Evolutionary conservation across 768 basidiomycete genomes (phyloP), one percentile per base, ranked within the genome.

Genomic region (Exidia glandulosa): DNA sequence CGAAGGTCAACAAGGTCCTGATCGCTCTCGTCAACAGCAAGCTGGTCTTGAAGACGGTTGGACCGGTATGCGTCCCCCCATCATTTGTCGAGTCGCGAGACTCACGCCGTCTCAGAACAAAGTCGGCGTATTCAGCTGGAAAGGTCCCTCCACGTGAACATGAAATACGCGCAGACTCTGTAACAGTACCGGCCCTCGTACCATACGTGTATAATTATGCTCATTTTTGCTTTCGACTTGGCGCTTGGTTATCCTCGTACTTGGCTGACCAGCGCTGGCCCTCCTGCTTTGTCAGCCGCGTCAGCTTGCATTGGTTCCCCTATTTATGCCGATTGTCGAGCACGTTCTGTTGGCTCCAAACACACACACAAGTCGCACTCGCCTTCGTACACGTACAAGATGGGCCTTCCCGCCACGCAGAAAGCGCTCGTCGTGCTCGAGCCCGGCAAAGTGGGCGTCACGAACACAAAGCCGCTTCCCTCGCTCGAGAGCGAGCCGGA

Each of bases 11-110:
- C 71, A 94, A 92, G 70, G 95, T 92, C 65, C 77, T 97, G 36
- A 92, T 97, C 57, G 90, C 92, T 2, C 76, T 97, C 6, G 92
- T 94, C 3, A 87, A 87, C 67, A 80, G 90, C 56, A 95, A 94
- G 68, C 79, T 90, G 23, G 88, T 93, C 1, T 77, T 75, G 59
- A 94, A 94, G 71, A 84, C 88, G 47, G 88, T 77, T 56, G 75
- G 74, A 56, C 80, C 83, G 2, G 85, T 85, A 60, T 56, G 82
- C 31, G 9, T 5, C 19, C 19, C 6, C 19, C 41, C 7, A 6
- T 45, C 58, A 19, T 45, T 27, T 32, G 41, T 45, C 2, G 19
- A 12, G 19, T 45, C 19, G 1, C 23, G 9, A 45, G 12, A 12
- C 7, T 19, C 19, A n/a, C n/a, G n/a, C n/a, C n/a, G n/a, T n/a